These are phyloP conservation scores for Harringtonia aguacate DNA, from an alignment of 2,329 filamentous ascomycete species.

Conservation along the genomic window DNA sequence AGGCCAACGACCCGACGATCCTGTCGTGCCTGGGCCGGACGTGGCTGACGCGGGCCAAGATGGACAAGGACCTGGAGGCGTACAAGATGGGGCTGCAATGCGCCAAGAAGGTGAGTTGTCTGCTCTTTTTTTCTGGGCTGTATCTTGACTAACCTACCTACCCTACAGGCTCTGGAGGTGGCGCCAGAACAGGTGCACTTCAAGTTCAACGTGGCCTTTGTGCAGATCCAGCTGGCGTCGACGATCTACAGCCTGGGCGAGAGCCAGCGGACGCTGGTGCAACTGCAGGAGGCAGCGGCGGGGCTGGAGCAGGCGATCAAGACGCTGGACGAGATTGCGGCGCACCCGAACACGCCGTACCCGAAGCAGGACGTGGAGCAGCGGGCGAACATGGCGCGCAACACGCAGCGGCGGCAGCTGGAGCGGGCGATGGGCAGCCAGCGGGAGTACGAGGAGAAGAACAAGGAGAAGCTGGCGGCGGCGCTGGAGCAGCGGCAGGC, in stretches of 20 bases:
- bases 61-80: constrained; percentile 45
- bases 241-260: constrained; percentile 67
- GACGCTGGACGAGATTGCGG: constrained; percentile 52
- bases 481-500: constrained; percentile 72
- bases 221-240: constrained; percentile 87
- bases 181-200: constrained; percentile 80
- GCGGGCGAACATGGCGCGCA: constrained; percentile 92
- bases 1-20: constrained; percentile 62
- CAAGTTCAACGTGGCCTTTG: constrained; percentile 96
- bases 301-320: constrained; percentile 79
- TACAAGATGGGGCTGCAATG: constrained; percentile 48
- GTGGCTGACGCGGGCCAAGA: constrained; percentile 71
- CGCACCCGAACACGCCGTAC: constrained; percentile 64
- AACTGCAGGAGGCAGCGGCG: constrained; percentile 68
- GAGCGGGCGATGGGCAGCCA: constrained; percentile 77
- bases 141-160: too few species aligned
- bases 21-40: constrained; percentile 79
- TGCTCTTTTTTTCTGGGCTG: too few species aligned
- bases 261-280: constrained; percentile 63
- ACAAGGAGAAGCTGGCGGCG: constrained; percentile 75
- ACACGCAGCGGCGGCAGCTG: constrained; percentile 87
- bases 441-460: constrained; percentile 85
- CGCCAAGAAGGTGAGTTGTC: constrained; percentile 58
- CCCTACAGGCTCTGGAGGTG: constrained; percentile 63
- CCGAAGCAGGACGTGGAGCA: constrained; percentile 85